These are phyloP conservation scores for Isatis tinctoria DNA, from an alignment of 345 rosid genomes.

Conservation along the genomic window DNA sequence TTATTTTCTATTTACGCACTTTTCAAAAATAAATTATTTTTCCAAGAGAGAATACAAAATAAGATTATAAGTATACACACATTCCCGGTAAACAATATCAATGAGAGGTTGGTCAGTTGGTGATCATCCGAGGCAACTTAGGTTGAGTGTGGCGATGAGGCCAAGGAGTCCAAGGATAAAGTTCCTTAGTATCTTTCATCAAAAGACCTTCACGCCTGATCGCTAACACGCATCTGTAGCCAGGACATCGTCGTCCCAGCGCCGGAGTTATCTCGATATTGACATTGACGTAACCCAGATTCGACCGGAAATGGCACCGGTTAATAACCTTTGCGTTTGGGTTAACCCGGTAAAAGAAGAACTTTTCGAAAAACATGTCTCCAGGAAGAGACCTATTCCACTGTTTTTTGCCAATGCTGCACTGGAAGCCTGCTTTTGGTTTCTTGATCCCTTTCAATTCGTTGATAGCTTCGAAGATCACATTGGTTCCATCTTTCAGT, in stretches of 20 bases:
- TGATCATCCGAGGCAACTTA: background rate
- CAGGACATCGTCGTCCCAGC: slow-evolving; percentile 15
- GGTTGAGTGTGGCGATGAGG: slow-evolving; percentile 27
- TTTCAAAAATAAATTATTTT: no score
- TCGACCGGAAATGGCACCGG: slow-evolving; percentile 28
- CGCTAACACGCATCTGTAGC: slow-evolving; percentile 21
- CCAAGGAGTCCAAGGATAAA: slow-evolving; percentile 33
- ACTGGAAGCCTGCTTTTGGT: slow-evolving; percentile 32
- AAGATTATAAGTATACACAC: no score
- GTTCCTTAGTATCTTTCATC: slow-evolving; percentile 28
- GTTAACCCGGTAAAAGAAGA: slow-evolving; percentile 26
- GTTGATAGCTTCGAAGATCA: slow-evolving; percentile 25
- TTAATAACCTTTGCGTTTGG: slow-evolving; percentile 16
- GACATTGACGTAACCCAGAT: slow-evolving; percentile 11
- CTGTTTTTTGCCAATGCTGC: background rate
- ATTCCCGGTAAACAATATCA: background rate
- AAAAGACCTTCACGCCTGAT: slow-evolving; percentile 27
- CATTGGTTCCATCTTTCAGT: slow-evolving; percentile 30
- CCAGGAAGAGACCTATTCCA: slow-evolving; percentile 32
- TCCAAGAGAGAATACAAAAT: no score
- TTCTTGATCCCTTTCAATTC: slow-evolving; percentile 29
- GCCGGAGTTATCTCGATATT: slow-evolving; percentile 13
- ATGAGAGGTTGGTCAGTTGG: background rate
- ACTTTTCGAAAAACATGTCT: slow-evolving; percentile 20
- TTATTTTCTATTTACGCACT: no score